A percentile compares a stretch with the other conserved stretches of the same genome.
Conservation (phyloP, 371 early-diverging fungal genomes). For the Lichtheimia ornata region DNA sequence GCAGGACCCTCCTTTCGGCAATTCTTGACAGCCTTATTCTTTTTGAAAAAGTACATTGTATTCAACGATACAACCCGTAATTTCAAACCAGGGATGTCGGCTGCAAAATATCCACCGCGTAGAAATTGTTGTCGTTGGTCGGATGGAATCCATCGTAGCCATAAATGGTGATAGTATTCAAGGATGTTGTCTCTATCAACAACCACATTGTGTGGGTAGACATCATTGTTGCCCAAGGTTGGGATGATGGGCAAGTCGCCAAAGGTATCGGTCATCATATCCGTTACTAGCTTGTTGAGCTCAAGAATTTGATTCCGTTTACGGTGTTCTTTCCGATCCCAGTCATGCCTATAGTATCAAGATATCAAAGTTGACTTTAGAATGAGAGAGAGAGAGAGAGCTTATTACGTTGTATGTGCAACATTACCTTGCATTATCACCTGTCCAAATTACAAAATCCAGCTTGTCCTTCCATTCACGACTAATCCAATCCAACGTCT, state of each 20-base stretch:
- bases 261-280: conserved; percentile 37
- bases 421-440: conserved; percentile 72
- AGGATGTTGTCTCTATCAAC: conserved; percentile 26
- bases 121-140: conserved; percentile 59
- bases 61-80: conserved; percentile 66
- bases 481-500: conserved; percentile 71
- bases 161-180: conserved; percentile 49
- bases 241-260: conserved; percentile 57
- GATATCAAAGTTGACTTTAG: too few relatives aligned
- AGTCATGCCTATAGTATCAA: conserved; percentile 62
- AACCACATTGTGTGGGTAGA: conserved; percentile 70
- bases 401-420: neutral
- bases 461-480: conserved; percentile 54
- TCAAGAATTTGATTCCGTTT: conserved; percentile 58
- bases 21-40: conserved; percentile 69
- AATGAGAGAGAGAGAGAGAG: too few relatives aligned
- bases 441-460: conserved; percentile 85
- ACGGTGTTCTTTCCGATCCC: conserved; percentile 62
- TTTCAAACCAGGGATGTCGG: conserved; percentile 51
- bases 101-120: conserved; percentile 70
- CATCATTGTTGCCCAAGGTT: conserved; percentile 83
- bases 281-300: conserved; percentile 42
- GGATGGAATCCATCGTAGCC: conserved; percentile 61
- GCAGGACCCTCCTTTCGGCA: conserved; percentile 68
- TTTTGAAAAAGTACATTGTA: conserved; percentile 70